phyloP scores from a whole-genome alignment of 176 grass and related monocot species.

The Triticum aestivum region IWGSC_CS_RefSeq_v2.1 NC_057801.1:390384576-390385075 shows the following conservation, averaged over 20 bases:
- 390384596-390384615: slow-evolving; percentile 98
- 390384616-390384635: slow-evolving; percentile 94
- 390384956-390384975: background rate
- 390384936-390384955: background rate
- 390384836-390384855: background rate
- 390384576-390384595: slow-evolving; percentile 97
- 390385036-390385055: slow-evolving; percentile 2
- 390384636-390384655: slow-evolving; percentile 97
- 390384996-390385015: slow-evolving; percentile 11
- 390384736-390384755: background rate
- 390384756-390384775: background rate
- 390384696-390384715: background rate
- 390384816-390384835: background rate
- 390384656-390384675: slow-evolving; percentile 98
- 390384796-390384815: background rate
- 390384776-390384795: background rate
- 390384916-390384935: background rate
- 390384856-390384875: background rate
- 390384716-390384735: background rate
- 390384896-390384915: background rate
- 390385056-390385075: slow-evolving; percentile 98
- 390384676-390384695: slow-evolving; percentile 15
- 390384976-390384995: background rate
- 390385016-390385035: slow-evolving; percentile 4
- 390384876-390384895: background rate